Conservation (phyloP, 1,284 basidiomycete species). For the Golubevia sp. region DNA sequence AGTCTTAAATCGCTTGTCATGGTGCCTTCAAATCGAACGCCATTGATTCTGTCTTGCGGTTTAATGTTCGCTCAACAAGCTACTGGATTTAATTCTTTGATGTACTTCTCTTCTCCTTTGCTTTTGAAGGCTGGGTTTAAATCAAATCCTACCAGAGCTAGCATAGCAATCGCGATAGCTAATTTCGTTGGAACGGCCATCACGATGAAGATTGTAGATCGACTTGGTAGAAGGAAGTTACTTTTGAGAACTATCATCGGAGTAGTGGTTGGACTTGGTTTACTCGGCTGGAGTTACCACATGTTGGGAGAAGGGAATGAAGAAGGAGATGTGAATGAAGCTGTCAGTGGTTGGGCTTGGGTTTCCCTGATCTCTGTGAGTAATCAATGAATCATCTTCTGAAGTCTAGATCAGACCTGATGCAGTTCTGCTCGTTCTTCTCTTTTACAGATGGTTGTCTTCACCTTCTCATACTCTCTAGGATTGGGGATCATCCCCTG, state of each 20-base stretch:
- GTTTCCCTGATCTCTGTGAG: slow-evolving; percentile 1
- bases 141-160: slow-evolving; percentile 40
- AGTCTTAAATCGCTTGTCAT: slow-evolving; percentile 23
- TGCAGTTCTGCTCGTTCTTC: slow-evolving; percentile 8
- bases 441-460: slow-evolving; percentile 11
- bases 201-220: slow-evolving; percentile 37
- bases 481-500: slow-evolving; percentile 45
- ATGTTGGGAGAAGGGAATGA: slow-evolving; percentile 20
- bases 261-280: slow-evolving; percentile 20
- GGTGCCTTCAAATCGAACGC: slow-evolving; percentile 18
- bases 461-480: slow-evolving; percentile 35
- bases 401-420: not conserved
- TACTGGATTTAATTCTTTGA: slow-evolving; percentile 17
- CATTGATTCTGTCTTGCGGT: slow-evolving; percentile 34
- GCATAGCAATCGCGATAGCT: slow-evolving; percentile 35
- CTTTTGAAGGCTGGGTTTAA: slow-evolving; percentile 42
- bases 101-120: slow-evolving; percentile 35
- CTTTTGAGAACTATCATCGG: slow-evolving; percentile 35
- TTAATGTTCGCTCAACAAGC: slow-evolving; percentile 36
- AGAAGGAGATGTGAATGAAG: not conserved
- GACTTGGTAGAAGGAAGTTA: slow-evolving; percentile 33
- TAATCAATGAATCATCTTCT: not conserved
- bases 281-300: slow-evolving; percentile 27
- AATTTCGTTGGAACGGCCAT: slow-evolving; percentile 40
- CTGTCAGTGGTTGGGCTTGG: not conserved